Evolutionary conservation across 352 stramenopile genomes (phyloP), one percentile per base, ranked within the genome.

Genomic region (Pythium myriotylum): DNA sequence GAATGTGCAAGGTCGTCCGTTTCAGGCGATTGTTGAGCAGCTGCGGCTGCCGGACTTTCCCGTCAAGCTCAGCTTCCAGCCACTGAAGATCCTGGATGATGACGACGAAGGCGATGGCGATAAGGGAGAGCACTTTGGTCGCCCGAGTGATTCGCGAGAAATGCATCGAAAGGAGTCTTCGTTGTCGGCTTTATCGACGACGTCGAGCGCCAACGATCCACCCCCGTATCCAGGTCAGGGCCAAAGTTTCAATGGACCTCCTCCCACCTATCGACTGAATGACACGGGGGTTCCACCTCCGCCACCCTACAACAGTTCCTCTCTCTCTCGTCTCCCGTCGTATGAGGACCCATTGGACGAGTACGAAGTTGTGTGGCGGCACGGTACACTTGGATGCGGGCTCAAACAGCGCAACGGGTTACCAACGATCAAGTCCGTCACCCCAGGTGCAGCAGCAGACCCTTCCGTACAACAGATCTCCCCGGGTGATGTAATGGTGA

Each of bases 361-460:
- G 62, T 93, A 89, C 63, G 84, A 93, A 39, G 84, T 93, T 0
- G 74, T 89, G 41, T 93, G 84, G 84, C 76, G 73, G 52, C 73
- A 86, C 68, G 84, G 84, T 1, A 74, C 84, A 20, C 66, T 93
- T 5, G 84, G 84, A 4, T 93, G 84, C 43, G 82, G 84, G 16
- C 57, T 93, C 6, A 91, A 91, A 67, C 79, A 91, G 59, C 71
- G 80, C 19, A 84, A 84, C 62, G 80, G 80, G 4, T 54, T 89
- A 14, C 84, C 84, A 9, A 73, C 74, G 0, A 82, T 93, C 19
- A 91, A 91, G 68, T 80, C 76, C 0, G 81, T 89, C 19, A 91
- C 80, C 1, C 54, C 46, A 3, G 75, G 73, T 0, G 77, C 68
- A 7, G 79, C 79, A 5, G 77, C 85, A 47, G 88, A 78, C 40